Conservation (phyloP, 148 eudicot species). For the Bassia scoparia region DNA sequence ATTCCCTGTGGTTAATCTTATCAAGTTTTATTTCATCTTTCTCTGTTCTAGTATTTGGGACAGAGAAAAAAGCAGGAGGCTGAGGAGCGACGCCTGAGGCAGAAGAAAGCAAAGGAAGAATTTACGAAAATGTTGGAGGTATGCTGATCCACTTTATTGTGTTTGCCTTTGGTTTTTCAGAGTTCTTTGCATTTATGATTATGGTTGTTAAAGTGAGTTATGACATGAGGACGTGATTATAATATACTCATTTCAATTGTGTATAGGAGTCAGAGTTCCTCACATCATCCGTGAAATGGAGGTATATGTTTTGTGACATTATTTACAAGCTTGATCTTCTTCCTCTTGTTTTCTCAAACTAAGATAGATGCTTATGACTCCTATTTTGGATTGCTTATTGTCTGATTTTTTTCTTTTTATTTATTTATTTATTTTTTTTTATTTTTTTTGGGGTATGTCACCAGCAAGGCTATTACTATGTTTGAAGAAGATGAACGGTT, state of each 20-base stretch:
- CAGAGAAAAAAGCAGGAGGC: slow-evolving; percentile 92
- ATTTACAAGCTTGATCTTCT: background rate
- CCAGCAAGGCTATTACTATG: slow-evolving; percentile 79
- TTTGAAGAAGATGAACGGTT: slow-evolving; percentile 95
- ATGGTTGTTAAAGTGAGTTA: background rate
- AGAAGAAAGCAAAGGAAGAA: slow-evolving; percentile 90
- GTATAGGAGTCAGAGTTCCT: slow-evolving; percentile 82
- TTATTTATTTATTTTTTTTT: no score
- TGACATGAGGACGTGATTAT: background rate
- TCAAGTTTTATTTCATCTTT: slow-evolving; percentile 4
- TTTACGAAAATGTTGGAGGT: slow-evolving; percentile 93
- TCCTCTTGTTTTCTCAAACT: slow-evolving; percentile 5
- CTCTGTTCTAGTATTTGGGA: slow-evolving; percentile 63
- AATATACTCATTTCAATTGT: background rate
- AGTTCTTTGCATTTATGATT: background rate
- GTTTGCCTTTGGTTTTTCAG: background rate
- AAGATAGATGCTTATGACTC: background rate
- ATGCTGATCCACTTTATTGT: slow-evolving; percentile 32
- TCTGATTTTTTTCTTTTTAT: no score
- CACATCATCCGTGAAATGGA: slow-evolving; percentile 82
- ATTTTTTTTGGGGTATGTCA: no score
- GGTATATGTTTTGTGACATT: slow-evolving; percentile 40
- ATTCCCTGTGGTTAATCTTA: slow-evolving; percentile 8
- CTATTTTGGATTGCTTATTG: background rate
- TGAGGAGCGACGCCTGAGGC: slow-evolving; percentile 89